Base-by-base conservation (phyloP, 2,329 filamentous ascomycete species). In the Talaromyces amestolkiae region DNA sequence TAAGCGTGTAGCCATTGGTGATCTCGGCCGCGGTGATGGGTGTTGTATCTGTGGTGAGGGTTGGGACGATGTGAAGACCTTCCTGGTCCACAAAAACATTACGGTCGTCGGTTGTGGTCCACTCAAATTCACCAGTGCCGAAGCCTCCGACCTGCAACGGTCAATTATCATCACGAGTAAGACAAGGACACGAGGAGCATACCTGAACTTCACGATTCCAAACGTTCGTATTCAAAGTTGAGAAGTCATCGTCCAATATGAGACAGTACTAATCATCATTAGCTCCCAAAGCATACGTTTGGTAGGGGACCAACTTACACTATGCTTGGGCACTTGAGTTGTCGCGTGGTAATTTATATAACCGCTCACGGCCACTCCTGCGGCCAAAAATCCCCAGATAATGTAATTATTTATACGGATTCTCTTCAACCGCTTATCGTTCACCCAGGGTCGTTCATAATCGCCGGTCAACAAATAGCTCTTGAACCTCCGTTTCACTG, bases 41-140 rank as follows among this genome's bases (percentile, higher is more conserved):
- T 31, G 76, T 76, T 13, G 72, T 73, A 62, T 74, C 69, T 39
- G 69, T 73, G 19, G 83, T 85, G 19, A 85, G 73, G 0, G 84
- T 85, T 8, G 83, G 84, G n/a, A 84, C 80, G 60, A 86, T 85
- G 72, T 85, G 83, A 47, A 86, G 77, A n/a, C 83, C 83, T 31
- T 80, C 73, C 0, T 69, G 72, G 69, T 84, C 81, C 41, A 81
- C 75, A 70, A 81, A 86, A 15, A 80, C 74, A 72, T 86, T 86
- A 61, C 71, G 72, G 0, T 74, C 67, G 67, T 84, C 82, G 3
- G 72, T 76, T 6, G 84, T 86, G 0, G 84, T 85, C 83, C 83
- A 84, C 75, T 85, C 84, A 70, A 86, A 86, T 41, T 80, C 77
- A 17, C 82, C 82, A n/a, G 78, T 81, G 58, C 82, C 80, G 68